phyloP scores from a whole-genome alignment of 2,329 filamentous ascomycete genomes.

The Pseudogymnoascus pannorum region DNA sequence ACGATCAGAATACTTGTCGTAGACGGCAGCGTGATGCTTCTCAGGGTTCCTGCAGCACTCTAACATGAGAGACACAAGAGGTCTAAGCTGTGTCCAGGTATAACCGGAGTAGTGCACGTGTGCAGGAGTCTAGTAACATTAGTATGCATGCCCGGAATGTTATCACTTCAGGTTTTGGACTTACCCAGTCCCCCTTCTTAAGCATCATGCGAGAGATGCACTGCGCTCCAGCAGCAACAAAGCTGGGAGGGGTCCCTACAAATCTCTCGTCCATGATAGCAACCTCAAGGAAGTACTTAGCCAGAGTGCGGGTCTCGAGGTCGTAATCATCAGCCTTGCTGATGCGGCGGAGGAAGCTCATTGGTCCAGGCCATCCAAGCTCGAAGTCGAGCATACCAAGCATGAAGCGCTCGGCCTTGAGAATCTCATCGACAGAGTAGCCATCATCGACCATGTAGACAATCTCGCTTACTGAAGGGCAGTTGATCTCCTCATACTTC shows the following conservation, averaged over 20 bases:
- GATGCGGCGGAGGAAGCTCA: slow-evolving; percentile 94
- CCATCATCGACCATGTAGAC: slow-evolving; percentile 97
- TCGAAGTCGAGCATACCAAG: slow-evolving; percentile 93
- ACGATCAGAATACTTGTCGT: slow-evolving; percentile 84
- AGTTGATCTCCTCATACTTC: slow-evolving; percentile 99
- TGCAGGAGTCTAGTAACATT: slow-evolving; percentile 55
- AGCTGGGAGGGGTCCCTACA: slow-evolving; percentile 84
- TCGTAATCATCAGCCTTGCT: slow-evolving; percentile 99
- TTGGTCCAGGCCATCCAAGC: slow-evolving; percentile 95
- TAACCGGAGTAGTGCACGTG: slow-evolving; percentile 94
- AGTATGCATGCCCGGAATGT: slow-evolving; percentile 22
- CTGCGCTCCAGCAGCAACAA: slow-evolving; percentile 82
- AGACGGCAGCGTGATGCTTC: slow-evolving; percentile 80
- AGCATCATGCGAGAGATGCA: slow-evolving; percentile 85
- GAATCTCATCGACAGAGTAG: slow-evolving; percentile 82
- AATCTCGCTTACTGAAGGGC: slow-evolving; percentile 88
- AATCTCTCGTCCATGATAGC: slow-evolving; percentile 98
- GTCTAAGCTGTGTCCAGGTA: slow-evolving; percentile 75
- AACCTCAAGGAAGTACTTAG: slow-evolving; percentile 96
- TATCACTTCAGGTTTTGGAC: slow-evolving; percentile 29
- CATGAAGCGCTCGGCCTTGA: slow-evolving; percentile 98
- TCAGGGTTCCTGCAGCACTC: slow-evolving; percentile 79
- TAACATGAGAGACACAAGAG: slow-evolving; percentile 68
- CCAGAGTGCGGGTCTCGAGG: slow-evolving; percentile 84
- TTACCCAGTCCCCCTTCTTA: slow-evolving; percentile 87